phyloP scores from a whole-genome alignment of 208 protist species.

The Herpetomonas tarakana region DNA sequence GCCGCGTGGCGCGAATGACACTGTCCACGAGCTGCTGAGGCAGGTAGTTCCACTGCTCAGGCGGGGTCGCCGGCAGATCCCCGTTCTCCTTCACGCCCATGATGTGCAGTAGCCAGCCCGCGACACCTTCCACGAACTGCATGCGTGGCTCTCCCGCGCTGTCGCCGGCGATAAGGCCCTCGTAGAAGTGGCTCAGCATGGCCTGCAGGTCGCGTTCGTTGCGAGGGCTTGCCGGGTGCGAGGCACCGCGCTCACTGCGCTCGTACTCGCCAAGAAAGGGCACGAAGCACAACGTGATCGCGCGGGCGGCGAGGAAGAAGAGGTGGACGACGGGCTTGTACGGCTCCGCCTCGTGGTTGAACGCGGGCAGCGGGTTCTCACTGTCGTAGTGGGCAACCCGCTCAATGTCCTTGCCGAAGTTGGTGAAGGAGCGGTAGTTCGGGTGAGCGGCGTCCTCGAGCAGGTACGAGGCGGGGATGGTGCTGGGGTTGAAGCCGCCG shows the following conservation, averaged over 20 bases:
- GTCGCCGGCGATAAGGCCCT: slow-evolving; percentile 49
- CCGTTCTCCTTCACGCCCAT: slow-evolving; percentile 55
- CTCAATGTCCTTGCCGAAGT: slow-evolving; percentile 64
- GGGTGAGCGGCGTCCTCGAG: slow-evolving; percentile 35
- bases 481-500: slow-evolving; percentile 16
- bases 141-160: slow-evolving; percentile 48
- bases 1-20: slow-evolving; percentile 59
- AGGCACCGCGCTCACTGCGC: slow-evolving; percentile 33
- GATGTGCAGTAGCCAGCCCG: slow-evolving; percentile 74
- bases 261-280: slow-evolving; percentile 72
- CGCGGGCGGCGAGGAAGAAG: slow-evolving; percentile 77
- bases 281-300: slow-evolving; percentile 40
- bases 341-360: slow-evolving; percentile 16
- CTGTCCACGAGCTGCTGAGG: slow-evolving; percentile 83
- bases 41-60: slow-evolving; percentile 71
- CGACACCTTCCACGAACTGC: slow-evolving; percentile 64
- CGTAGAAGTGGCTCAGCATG: slow-evolving; percentile 55
- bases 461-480: slow-evolving; percentile 60
- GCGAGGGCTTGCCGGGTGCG: slow-evolving; percentile 40
- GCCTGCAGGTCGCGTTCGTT: slow-evolving; percentile 42
- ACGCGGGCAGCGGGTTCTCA: slow-evolving; percentile 48
- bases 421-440: slow-evolving; percentile 33
- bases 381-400: slow-evolving; percentile 66
- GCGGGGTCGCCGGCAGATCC: slow-evolving; percentile 36
- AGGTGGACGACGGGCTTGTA: slow-evolving; percentile 75